These are phyloP conservation scores for Blastomyces emzantsi DNA, from an alignment of 2,329 filamentous ascomycete species.

Conservation along the genomic window DNA sequence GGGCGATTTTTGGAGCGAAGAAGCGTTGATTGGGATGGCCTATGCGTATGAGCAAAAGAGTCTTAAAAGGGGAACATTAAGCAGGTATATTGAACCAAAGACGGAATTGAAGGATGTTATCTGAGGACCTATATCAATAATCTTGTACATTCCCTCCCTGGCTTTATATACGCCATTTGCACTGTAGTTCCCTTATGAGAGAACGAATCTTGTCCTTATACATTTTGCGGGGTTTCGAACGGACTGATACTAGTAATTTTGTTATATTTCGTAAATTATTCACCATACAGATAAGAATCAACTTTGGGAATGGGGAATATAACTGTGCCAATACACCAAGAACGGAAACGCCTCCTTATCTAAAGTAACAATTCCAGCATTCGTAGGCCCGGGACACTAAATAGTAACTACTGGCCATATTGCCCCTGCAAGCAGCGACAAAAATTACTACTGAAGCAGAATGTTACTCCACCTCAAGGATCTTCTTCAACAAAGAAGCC, in stretches of 20 bases:
- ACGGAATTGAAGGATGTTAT: slow-evolving; percentile 40
- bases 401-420: not conserved
- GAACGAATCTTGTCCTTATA: too few species aligned
- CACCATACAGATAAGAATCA: not conserved
- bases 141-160: not conserved
- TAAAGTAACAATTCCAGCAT: not conserved
- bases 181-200: not conserved
- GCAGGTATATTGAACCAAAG: slow-evolving; percentile 42
- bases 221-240: not conserved
- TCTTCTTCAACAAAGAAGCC: slow-evolving; percentile 61
- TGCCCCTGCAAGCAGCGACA: not conserved
- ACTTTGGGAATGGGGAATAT: not conserved
- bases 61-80: slow-evolving; percentile 38
- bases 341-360: not conserved
- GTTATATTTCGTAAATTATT: not conserved
- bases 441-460: not conserved
- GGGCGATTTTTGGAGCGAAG: slow-evolving; percentile 53
- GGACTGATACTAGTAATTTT: not conserved
- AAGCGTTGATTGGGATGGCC: slow-evolving; percentile 53
- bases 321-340: not conserved
- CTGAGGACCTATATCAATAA: not conserved
- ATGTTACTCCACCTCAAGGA: slow-evolving; percentile 50
- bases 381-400: too few species aligned
- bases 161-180: not conserved
- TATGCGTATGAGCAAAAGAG: slow-evolving; percentile 61